Evolutionary conservation across 345 rosid genomes (phyloP).

Genomic region (Bruguiera parviflora): DNA sequence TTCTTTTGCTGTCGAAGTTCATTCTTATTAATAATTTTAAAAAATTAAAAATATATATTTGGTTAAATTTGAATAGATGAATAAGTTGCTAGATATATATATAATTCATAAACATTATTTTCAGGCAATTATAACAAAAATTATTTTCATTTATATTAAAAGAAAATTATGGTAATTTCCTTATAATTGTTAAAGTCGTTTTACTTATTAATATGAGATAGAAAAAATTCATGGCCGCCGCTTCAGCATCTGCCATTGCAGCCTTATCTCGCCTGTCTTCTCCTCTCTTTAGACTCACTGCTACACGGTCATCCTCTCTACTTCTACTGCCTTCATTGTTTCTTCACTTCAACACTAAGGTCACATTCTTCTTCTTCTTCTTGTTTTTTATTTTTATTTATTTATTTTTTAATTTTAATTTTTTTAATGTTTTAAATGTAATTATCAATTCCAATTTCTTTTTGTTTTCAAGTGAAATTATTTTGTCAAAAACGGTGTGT

Average conservation of each 20-base stretch:
- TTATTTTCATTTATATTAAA: too few relatives aligned
- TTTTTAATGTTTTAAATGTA: background rate
- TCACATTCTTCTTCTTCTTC: background rate
- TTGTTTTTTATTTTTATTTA: background rate
- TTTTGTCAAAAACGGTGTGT: background rate
- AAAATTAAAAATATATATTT: too few relatives aligned
- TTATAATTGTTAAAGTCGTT: too few relatives aligned
- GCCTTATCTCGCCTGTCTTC: constrained; percentile 11
- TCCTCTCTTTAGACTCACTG: background rate
- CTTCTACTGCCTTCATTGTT: background rate
- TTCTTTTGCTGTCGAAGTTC: too few relatives aligned
- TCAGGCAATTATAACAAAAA: too few relatives aligned
- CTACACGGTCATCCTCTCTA: background rate
- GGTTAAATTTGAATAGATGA: too few relatives aligned
- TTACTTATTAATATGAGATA: too few relatives aligned
- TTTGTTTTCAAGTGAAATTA: background rate
- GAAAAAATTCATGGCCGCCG: background rate
- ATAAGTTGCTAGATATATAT: too few relatives aligned
- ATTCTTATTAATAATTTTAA: too few relatives aligned
- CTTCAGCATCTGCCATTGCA: background rate
- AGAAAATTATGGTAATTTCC: too few relatives aligned
- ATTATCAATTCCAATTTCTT: background rate
- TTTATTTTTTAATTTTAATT: background rate
- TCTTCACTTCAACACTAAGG: background rate
- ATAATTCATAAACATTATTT: too few relatives aligned